Conservation (phyloP, 164 flowering plant genomes). For the Hamamelis virginiana region DNA sequence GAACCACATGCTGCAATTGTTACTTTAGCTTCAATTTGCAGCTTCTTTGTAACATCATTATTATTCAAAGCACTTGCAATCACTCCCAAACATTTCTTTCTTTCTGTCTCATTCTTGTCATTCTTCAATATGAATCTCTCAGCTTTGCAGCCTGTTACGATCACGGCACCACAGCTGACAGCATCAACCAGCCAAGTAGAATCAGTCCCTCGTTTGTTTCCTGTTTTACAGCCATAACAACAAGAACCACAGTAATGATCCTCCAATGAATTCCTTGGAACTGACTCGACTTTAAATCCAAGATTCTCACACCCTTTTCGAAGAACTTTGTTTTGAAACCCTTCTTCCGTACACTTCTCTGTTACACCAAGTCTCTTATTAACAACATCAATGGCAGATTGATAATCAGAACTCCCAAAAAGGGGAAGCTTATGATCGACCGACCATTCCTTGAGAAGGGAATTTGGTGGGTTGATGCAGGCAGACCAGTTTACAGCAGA, state of each 20-base stretch:
- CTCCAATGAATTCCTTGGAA: constrained; percentile 48
- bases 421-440: constrained; percentile 37
- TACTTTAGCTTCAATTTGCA: constrained; percentile 46
- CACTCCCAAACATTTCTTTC: constrained; percentile 52
- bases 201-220: constrained; percentile 61
- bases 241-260: constrained; percentile 70
- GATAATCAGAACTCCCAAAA: constrained; percentile 44
- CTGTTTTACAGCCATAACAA: constrained; percentile 52
- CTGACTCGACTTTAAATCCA: constrained; percentile 43
- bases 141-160: constrained; percentile 60
- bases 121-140: constrained; percentile 38
- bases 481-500: constrained; percentile 76
- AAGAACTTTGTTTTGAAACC: constrained; percentile 58
- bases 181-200: constrained; percentile 80
- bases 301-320: constrained; percentile 63
- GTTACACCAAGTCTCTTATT: constrained; percentile 59
- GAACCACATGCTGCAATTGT: constrained; percentile 63
- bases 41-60: constrained; percentile 30
- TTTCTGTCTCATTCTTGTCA: constrained; percentile 9
- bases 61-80: constrained; percentile 29
- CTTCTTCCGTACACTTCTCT: constrained; percentile 38
- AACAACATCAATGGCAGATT: constrained; percentile 59
- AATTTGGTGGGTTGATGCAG: constrained; percentile 46
- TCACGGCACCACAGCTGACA: constrained; percentile 50
- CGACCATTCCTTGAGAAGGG: constrained; percentile 58